These are phyloP conservation scores for Camelina hispida DNA, from an alignment of 345 rosid genomes.

Conservation along the genomic window DNA sequence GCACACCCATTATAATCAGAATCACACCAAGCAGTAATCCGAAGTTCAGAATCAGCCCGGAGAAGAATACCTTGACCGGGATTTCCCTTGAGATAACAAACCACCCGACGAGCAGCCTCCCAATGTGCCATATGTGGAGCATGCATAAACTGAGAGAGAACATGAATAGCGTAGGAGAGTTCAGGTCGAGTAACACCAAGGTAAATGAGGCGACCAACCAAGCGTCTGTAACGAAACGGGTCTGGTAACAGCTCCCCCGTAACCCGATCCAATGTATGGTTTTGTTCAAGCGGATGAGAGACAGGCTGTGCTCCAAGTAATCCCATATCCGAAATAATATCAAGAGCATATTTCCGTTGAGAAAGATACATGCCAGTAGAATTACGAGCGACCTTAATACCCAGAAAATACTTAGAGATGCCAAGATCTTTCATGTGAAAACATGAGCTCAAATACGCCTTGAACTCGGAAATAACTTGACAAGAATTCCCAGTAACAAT, in stretches of 20 bases:
- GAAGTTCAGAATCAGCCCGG: accelerated
- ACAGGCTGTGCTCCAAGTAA: neutral
- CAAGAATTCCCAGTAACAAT: neutral
- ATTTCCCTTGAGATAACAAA: neutral
- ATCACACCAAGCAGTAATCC: neutral
- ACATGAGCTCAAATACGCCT: neutral
- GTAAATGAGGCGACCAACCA: neutral
- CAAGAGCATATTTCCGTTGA: neutral
- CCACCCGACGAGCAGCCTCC: neutral
- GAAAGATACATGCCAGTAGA: neutral
- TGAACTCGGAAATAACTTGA: accelerated
- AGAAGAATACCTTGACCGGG: neutral
- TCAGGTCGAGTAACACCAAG: neutral
- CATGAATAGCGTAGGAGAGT: neutral
- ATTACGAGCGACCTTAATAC: neutral
- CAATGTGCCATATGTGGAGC: neutral
- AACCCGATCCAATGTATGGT: neutral
- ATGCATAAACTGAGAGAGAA: neutral
- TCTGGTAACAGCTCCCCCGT: neutral
- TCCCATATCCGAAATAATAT: neutral
- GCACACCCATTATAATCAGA: neutral
- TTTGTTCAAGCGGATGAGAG: neutral
- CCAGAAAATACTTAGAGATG: neutral
- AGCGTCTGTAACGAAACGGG: neutral
- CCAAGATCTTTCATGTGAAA: neutral